These are phyloP conservation scores for Starmerella gropengiesseri DNA, from an alignment of 805 yeast species.

Conservation along the genomic window DNA sequence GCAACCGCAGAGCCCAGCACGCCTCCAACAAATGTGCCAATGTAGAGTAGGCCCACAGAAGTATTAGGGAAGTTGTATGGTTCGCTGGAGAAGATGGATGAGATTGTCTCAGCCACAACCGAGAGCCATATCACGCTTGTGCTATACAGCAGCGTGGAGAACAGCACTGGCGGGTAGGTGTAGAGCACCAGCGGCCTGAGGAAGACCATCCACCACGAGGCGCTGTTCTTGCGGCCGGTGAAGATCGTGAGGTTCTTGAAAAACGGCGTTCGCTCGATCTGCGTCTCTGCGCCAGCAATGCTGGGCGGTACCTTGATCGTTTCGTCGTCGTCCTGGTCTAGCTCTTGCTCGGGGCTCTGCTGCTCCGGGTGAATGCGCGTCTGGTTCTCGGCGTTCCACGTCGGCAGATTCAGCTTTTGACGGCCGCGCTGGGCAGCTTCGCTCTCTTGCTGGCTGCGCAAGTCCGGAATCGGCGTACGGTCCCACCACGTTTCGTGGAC, in stretches of 20 bases:
- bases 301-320: not conserved
- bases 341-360: too few relatives aligned
- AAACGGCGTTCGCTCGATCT: constrained; percentile 23
- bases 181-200: constrained; percentile 43
- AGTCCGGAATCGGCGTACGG: constrained; percentile 41
- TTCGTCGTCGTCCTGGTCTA: constrained; percentile 3
- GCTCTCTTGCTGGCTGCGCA: constrained; percentile 40
- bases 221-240: constrained; percentile 41
- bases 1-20: constrained; percentile 45
- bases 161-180: constrained; percentile 42
- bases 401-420: constrained; percentile 14
- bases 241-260: constrained; percentile 33
- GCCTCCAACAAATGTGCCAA: constrained; percentile 49
- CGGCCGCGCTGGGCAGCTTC: constrained; percentile 37
- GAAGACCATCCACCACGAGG: constrained; percentile 46
- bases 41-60: constrained; percentile 43
- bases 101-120: constrained; percentile 46
- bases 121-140: constrained; percentile 56
- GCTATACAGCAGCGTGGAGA: constrained; percentile 42
- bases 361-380: not conserved
- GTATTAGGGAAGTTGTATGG: constrained; percentile 40
- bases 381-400: constrained; percentile 11
- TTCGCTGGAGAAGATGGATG: constrained; percentile 37
- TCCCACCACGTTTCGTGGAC: constrained; percentile 61
- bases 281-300: not conserved